Evolutionary conservation across 2,329 filamentous ascomycete genomes (phyloP).

Genomic region (Verticillium tricorpus): DNA sequence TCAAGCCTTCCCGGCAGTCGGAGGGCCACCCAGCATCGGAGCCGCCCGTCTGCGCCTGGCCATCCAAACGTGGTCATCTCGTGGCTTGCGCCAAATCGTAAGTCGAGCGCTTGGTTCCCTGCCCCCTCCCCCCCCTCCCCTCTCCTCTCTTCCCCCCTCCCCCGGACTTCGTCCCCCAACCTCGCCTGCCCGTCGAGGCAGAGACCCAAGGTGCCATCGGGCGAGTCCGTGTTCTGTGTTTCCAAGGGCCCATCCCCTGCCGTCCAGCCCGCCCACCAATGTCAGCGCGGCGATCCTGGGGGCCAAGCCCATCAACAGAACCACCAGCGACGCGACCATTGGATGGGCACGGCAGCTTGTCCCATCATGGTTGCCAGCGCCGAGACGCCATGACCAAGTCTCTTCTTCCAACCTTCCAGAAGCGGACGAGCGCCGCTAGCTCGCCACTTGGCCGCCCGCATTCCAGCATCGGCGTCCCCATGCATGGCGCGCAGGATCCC

Average conservation of each 20-base stretch:
- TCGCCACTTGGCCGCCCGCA: conserved; percentile 9
- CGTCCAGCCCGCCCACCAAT: neutral
- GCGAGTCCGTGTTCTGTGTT: neutral
- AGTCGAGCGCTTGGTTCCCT: neutral
- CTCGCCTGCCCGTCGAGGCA: neutral
- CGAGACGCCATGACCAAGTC: neutral
- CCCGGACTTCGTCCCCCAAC: neutral
- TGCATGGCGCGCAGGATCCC: neutral
- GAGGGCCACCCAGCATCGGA: neutral
- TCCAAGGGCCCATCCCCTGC: neutral
- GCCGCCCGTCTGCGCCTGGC: neutral
- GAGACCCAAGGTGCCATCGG: neutral
- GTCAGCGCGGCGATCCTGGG: neutral
- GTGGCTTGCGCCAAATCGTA: neutral
- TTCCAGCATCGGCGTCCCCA: neutral
- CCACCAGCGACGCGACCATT: neutral
- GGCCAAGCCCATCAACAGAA: neutral
- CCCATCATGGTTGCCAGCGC: neutral
- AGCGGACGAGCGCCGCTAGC: conserved; percentile 16
- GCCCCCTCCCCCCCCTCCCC: no score
- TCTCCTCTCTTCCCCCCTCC: no score
- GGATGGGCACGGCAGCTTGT: neutral
- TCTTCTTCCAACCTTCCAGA: conserved; percentile 22
- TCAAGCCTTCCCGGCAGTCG: neutral
- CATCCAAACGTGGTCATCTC: neutral